Evolutionary conservation across 2,329 filamentous ascomycete species (phyloP), one percentile per base, ranked within the genome.

Genomic region (Neofusicoccum sp.): DNA sequence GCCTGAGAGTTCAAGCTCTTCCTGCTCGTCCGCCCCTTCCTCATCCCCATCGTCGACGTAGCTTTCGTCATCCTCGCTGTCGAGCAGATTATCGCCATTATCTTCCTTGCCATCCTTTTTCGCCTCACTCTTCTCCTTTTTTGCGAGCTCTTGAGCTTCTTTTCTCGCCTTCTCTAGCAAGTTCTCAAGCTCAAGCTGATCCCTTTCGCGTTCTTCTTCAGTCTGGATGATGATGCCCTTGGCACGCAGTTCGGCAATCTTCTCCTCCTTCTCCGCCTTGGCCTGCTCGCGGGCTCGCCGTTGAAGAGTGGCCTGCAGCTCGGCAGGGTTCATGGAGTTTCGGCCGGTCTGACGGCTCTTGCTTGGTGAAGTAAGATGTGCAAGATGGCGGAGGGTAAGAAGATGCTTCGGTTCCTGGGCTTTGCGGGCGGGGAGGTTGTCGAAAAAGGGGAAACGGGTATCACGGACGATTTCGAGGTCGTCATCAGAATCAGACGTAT

Each of bases 171-270:
- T 92, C 49, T 93, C 89, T 28, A 98, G 85, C 63, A 98, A 84
- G 69, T 97, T 89, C 67, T 98, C 95, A 11, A 96, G 86, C 62
- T 93, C 86, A 61, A 89, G 86, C 73, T 91, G 86, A 71, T 96
- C 89, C 34, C 86, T 85, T 70, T 93, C 89, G 20, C 90, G 86
- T 73, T 99, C 93, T 74, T 97, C 93, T 2, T 88, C 86, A 0
- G 90, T 96, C 72, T 93, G 89, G 16, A 98, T 81, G 26, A 89
- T 79, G 28, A 97, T 83, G 6, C 95, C 95, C 74, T 89, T 91
- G 9, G 89, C 87, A 68, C 85, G 86, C 41, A 99, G 82, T 66
- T 87, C 83, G 60, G 91, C 86, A 20, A 98, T 82, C 60, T 88
- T 88, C 66, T 90, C 87, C 62, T 90, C 85, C 58, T 91, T 87